Percentiles rank a stretch among this genome's conserved stretches.
Evolutionary conservation across 2,329 filamentous ascomycete species (phyloP).

Genomic region (Mycocentrospora acerina): DNA sequence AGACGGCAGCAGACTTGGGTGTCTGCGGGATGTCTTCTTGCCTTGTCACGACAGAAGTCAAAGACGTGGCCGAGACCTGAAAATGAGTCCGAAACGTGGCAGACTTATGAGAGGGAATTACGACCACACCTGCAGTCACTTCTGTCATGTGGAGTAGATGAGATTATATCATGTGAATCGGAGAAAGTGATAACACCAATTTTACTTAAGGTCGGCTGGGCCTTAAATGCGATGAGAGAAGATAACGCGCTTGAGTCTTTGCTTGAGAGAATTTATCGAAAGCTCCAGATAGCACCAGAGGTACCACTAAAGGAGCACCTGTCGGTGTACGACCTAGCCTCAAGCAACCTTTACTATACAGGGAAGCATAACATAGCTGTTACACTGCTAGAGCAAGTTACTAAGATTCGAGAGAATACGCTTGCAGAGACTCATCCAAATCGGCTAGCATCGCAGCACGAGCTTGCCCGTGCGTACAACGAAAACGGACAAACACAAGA

Average conservation of each 20-base stretch:
- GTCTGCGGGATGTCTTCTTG: conserved; percentile 14
- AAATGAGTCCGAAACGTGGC: conserved; percentile 4
- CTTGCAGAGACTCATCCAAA: conserved; percentile 9
- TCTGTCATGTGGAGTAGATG: conserved; percentile 3
- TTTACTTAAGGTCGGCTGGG: conserved; percentile 7
- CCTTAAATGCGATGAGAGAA: conserved; percentile 5
- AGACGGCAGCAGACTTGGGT: conserved; percentile 23
- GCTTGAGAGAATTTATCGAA: conserved; percentile 4
- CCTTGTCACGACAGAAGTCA: neutral
- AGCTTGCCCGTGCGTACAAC: neutral
- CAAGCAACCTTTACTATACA: too few relatives aligned
- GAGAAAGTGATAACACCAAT: conserved; percentile 5
- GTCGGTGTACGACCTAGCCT: conserved; percentile 7
- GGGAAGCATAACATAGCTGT: too few relatives aligned
- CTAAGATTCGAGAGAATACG: conserved; percentile 5
- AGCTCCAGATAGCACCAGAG: conserved; percentile 3
- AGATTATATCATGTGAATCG: conserved; percentile 1
- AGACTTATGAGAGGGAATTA: conserved; percentile 6
- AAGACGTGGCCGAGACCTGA: too few relatives aligned
- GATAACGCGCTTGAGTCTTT: conserved; percentile 3
- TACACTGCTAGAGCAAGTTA: conserved; percentile 12
- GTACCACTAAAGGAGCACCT: conserved; percentile 4
- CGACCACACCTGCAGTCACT: conserved; percentile 13
- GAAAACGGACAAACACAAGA: conserved; percentile 2
- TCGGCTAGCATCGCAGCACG: neutral